Conservation (phyloP, 768 basidiomycete genomes). For the Piloderma croceum region DNA sequence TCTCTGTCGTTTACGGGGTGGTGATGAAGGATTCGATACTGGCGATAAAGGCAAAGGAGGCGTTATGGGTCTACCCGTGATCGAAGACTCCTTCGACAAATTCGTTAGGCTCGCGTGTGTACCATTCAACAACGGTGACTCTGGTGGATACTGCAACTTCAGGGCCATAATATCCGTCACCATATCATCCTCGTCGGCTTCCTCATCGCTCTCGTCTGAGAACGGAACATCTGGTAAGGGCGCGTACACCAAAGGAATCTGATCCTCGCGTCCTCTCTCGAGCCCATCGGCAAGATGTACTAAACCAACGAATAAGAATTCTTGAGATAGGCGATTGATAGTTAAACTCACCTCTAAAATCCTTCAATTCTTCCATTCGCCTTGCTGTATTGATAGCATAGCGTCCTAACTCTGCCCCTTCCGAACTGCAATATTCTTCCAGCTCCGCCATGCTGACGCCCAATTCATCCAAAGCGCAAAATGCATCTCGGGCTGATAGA, state of each 20-base stretch:
- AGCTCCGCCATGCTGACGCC: conserved; percentile 70
- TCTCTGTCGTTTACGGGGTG: conserved; percentile 52
- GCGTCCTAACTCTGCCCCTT: conserved; percentile 63
- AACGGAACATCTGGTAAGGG: conserved; percentile 30
- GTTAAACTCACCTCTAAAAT: conserved; percentile 58
- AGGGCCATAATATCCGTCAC: no score
- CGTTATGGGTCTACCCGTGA: no score
- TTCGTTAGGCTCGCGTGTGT: no score
- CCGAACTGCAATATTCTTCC: conserved; percentile 55
- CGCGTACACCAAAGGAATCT: conserved; percentile 47
- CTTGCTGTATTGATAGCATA: conserved; percentile 61
- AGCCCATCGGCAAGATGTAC: conserved; percentile 59
- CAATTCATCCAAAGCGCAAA: conserved; percentile 66
- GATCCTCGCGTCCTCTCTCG: conserved; percentile 49
- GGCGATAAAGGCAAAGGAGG: conserved; percentile 50
- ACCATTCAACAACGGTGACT: no score
- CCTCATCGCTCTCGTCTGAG: conserved; percentile 25
- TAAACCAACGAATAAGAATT: conserved; percentile 31
- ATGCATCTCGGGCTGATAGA: conserved; percentile 54
- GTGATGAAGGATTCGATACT: conserved; percentile 52
- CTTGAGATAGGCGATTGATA: conserved; percentile 14
- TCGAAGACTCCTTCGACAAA: no score
- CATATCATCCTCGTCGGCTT: conserved; percentile 26
- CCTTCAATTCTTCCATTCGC: conserved; percentile 66
- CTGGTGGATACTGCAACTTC: no score